These are phyloP conservation scores for Aspergillus diversus DNA, from an alignment of 495 filamentous ascomycete genomes.

Conservation along the genomic window DNA sequence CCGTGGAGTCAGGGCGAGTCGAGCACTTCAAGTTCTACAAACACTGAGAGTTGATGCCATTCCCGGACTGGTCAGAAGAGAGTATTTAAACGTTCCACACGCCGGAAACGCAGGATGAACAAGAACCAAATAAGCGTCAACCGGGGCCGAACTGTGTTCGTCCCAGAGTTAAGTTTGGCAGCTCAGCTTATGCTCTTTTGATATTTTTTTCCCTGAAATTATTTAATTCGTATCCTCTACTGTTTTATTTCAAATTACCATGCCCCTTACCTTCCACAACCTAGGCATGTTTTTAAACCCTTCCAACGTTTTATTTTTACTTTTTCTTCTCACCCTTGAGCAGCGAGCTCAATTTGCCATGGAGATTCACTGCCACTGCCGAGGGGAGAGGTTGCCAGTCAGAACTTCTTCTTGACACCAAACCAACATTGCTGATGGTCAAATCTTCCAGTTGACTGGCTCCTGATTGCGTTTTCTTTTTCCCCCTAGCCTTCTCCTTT, in stretches of 20 bases:
- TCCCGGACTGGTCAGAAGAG: conserved; percentile 23
- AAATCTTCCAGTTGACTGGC: conserved; percentile 6
- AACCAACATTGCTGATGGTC: conserved; percentile 14
- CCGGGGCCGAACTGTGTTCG: conserved; percentile 23
- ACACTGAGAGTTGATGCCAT: conserved; percentile 14
- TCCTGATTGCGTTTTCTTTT: conserved; percentile 4
- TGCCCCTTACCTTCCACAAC: conserved; percentile 2
- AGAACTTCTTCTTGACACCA: conserved; percentile 10
- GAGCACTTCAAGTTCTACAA: conserved; percentile 5
- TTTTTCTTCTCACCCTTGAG: conserved; percentile 11
- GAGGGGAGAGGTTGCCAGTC: conserved; percentile 3
- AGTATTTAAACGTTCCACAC: conserved; percentile 29
- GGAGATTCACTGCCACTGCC: conserved; percentile 7
- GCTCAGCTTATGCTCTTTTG: conserved; percentile 25
- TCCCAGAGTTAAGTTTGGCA: neutral
- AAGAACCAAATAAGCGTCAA: conserved; percentile 28
- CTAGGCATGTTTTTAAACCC: conserved; percentile 10
- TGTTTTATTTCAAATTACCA: conserved; percentile 13
- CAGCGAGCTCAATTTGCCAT: neutral
- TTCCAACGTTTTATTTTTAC: conserved; percentile 10
- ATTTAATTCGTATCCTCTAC: neutral
- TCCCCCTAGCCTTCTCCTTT: neutral
- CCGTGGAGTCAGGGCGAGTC: neutral
- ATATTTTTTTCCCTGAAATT: conserved; percentile 14
- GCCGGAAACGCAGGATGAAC: conserved; percentile 21